Base-by-base conservation (phyloP, 164 flowering plant species). In the Annona squamosa region DNA sequence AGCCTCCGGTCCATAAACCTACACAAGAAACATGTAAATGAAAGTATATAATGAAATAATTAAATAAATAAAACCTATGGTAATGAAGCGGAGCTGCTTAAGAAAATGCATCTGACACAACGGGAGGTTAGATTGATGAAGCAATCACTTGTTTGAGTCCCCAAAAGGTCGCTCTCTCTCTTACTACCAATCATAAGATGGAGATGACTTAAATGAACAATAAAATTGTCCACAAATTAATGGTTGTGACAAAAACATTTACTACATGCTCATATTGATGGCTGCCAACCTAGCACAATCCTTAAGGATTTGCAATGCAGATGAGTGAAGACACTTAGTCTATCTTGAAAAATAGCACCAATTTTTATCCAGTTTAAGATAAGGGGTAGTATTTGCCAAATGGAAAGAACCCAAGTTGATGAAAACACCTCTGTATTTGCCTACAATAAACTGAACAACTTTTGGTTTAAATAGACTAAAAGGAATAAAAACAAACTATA, bases 1-100 rank as follows among this genome's bases (percentile, higher is more conserved):
- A 17, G 94, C 94, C 79, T 93, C 97, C 3, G 98, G 98, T 3
- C 98, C 97, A 77, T 88, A 90, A 71, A 93, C 94, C 96, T 93
- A 85, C 71, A 87, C 37, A 26, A 26, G 37, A 26, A 26, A 26
- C 1, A 26, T 26, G 37, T 26, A 26, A 26, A 26, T 26, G 37
- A 26, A 26, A 26, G 37, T 26, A 26, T 26, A 76, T 63, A 66
- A 46, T 16, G 69, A 52, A 75, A 48, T 37, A 17, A 13, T 16
- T 43, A 10, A 52, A 47, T 19, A 4, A 12, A 44, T 62, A 47
- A 63, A 66, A 71, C 6, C n/a, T 13, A 47, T n/a, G 63, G 26
- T 10, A n/a, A 18, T 7, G 17, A 61, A 73, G 68, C 48, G 1
- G 18, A 68, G 71, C 48, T 52, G 17, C 47, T 26, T 17, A 59